These are phyloP conservation scores for Oemleria cerasiformis DNA, from an alignment of 306 rosid species.

Conservation along the genomic window DNA sequence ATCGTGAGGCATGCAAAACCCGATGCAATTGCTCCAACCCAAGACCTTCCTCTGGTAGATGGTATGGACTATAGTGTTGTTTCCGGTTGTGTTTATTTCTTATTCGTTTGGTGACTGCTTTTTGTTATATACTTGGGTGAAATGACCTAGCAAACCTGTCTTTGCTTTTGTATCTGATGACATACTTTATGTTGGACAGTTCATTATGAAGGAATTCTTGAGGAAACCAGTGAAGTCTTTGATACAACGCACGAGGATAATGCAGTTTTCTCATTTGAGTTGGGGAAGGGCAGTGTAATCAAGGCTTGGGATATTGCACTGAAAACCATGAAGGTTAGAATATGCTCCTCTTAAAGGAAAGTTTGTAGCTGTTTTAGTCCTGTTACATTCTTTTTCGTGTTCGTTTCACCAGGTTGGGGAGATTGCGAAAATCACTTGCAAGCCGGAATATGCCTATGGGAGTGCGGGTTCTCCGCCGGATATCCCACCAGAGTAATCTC, in stretches of 20 bases:
- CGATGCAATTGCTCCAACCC: conserved; percentile 74
- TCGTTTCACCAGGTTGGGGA: conserved; percentile 66
- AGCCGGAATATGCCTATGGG: conserved; percentile 93
- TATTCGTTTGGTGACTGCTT: neutral
- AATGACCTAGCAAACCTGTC: neutral
- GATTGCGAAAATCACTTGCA: conserved; percentile 85
- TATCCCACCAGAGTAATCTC: conserved; percentile 79
- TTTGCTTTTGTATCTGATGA: neutral
- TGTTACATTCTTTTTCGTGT: conserved; percentile 19
- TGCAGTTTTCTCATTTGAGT: conserved; percentile 85
- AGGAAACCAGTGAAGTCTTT: conserved; percentile 80
- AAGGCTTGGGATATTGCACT: conserved; percentile 95
- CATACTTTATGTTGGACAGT: conserved; percentile 46
- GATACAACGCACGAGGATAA: conserved; percentile 93
- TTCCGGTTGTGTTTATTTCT: neutral
- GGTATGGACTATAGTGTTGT: conserved; percentile 38
- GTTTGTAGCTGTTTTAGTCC: neutral
- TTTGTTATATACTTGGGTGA: neutral
- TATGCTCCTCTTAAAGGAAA: neutral
- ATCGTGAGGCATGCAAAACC: conserved; percentile 65
- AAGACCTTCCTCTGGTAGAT: conserved; percentile 88
- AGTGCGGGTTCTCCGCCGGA: conserved; percentile 95
- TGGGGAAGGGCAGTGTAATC: conserved; percentile 87
- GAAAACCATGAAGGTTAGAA: conserved; percentile 85
- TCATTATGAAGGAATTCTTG: conserved; percentile 83